Conservation (phyloP, 2,329 filamentous ascomycete species). For the Xylaria sp. region DNA sequence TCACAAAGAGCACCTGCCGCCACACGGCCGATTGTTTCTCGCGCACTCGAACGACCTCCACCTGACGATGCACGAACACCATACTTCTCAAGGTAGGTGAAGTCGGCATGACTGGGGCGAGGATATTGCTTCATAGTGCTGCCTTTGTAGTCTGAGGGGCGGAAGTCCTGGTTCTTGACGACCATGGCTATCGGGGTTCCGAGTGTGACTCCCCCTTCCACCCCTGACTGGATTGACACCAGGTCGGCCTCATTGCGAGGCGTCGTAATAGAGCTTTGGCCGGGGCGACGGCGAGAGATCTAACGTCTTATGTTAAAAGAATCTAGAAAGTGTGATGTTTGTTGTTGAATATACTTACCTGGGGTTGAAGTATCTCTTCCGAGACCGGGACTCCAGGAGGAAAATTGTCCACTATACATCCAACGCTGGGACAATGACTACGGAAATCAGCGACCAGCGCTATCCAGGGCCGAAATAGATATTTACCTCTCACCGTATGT, state of each 20-base stretch:
- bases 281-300: conserved; percentile 21
- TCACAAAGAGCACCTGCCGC: conserved; percentile 29
- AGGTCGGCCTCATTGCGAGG: conserved; percentile 16
- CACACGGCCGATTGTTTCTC: conserved; percentile 34
- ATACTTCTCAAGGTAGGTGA: conserved; percentile 32
- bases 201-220: conserved; percentile 13
- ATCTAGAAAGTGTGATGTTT: conserved; percentile 13
- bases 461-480: conserved; percentile 5
- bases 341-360: conserved; percentile 16
- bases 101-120: conserved; percentile 27
- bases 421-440: conserved; percentile 19
- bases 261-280: conserved; percentile 21
- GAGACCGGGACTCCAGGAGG: conserved; percentile 18
- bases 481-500: conserved; percentile 26
- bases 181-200: conserved; percentile 19
- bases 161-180: conserved; percentile 17
- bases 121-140: conserved; percentile 20
- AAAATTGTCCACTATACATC: conserved; percentile 20
- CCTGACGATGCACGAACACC: conserved; percentile 23
- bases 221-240: conserved; percentile 21
- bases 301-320: conserved; percentile 6
- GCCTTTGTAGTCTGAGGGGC: conserved; percentile 14
- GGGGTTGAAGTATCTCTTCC: conserved; percentile 19
- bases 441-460: conserved; percentile 11
- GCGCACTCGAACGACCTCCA: conserved; percentile 26